Evolutionary conservation across 768 basidiomycete species (phyloP).

Genomic region (Obba rivulosa): DNA sequence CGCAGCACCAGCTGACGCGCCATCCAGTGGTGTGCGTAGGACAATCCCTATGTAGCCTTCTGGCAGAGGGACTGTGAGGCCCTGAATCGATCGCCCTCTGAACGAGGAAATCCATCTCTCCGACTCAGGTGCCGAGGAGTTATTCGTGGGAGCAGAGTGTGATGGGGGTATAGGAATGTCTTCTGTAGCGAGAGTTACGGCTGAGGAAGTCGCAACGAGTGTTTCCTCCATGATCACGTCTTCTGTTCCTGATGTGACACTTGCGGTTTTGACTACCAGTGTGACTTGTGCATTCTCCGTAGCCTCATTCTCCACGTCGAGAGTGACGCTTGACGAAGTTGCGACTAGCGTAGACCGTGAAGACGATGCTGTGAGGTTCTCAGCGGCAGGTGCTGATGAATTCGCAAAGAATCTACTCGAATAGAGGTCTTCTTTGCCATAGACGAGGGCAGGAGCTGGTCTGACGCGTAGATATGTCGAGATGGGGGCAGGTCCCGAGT

Average conservation of each 20-base stretch:
- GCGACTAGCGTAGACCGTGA: conserved; percentile 10
- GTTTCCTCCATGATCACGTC: neutral
- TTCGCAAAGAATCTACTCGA: neutral
- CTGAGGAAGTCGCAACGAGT: neutral
- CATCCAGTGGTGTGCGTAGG: conserved; percentile 32
- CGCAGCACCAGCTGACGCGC: conserved; percentile 6
- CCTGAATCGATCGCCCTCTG: conserved; percentile 70
- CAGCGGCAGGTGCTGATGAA: neutral
- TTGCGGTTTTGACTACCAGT: neutral
- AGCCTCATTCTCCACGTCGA: neutral
- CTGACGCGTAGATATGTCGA: conserved; percentile 68
- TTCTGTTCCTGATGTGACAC: neutral
- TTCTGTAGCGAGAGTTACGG: neutral
- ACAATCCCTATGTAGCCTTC: conserved; percentile 65
- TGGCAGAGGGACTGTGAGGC: conserved; percentile 56
- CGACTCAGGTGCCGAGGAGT: neutral
- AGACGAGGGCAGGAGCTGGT: conserved; percentile 22
- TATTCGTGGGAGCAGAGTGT: too few species aligned
- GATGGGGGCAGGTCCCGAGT: conserved; percentile 66
- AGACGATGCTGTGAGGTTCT: conserved; percentile 3
- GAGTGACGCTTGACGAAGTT: conserved; percentile 1
- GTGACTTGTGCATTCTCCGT: neutral
- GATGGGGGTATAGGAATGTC: neutral
- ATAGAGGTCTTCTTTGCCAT: conserved; percentile 11
- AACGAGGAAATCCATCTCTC: conserved; percentile 53